Evolutionary conservation across 140 eudicot species (phyloP), one percentile per base, ranked within the genome.

Genomic region (Oenanthe javanica): DNA sequence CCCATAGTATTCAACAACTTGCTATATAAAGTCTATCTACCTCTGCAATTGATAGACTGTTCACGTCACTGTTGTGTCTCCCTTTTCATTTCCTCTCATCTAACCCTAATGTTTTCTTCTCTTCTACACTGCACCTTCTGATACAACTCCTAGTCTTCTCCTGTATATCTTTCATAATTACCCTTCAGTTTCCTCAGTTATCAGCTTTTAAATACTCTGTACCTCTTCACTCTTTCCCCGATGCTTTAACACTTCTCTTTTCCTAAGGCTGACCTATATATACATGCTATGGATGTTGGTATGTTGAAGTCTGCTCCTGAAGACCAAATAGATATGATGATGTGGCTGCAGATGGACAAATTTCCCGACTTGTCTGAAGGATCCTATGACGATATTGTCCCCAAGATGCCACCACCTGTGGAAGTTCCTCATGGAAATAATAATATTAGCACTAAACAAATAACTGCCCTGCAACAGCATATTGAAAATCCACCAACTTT

Each of bases 1-100:
- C 9, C 6, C 15, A 78, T 75, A 79, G 63, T 67, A 84, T 81
- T 79, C 77, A 84, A 45, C 84, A 38, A 87, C 82, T 71, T 72
- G 89, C 74, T 90, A 83, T 89, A 85, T 91, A 89, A 87, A 84
- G 79, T 78, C 80, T 78, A 77, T 84, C 80, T 83, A 72, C 81
- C 59, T 46, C 78, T 83, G 86, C 42, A 45, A 57, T 25, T 86
- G 80, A 83, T 85, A 83, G 79, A 66, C 75, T 86, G 87, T 89
- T 89, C 87, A 86, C 86, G 76, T 82, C 79, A 82, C 85, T 81
- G 81, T 83, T 79, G 72, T 82, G 66, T 83, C 72, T 31, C 70
- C 66, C 75, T 70, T 75, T 46, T 51, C 57, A 31, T 9, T 70
- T 77, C 69, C 48, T 57, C 70, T 50, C 57, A 38, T 67, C 83